Conservation (phyloP, 345 rosid species). For the Anacardium occidentale region DNA sequence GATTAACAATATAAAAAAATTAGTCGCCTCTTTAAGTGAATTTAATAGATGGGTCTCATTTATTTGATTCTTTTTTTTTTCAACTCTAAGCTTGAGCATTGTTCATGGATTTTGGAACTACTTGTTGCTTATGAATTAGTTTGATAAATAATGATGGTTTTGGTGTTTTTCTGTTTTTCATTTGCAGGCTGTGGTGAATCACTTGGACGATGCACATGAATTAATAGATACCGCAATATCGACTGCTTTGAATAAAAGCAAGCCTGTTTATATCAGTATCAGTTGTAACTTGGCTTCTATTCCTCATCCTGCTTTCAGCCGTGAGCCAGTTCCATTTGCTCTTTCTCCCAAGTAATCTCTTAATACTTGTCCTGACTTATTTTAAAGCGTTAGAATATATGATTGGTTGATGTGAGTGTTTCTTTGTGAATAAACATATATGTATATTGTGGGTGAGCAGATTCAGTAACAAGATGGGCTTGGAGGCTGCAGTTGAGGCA, state of each 20-base stretch:
- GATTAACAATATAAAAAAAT: not conserved
- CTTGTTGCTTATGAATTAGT: not conserved
- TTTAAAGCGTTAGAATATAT: not conserved
- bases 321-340: constrained; percentile 61
- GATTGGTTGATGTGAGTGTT: not conserved
- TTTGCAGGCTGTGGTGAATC: constrained; percentile 67
- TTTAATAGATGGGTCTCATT: not conserved
- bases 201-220: constrained; percentile 79
- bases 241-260: constrained; percentile 76
- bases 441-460: constrained; percentile 25
- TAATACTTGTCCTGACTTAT: not conserved
- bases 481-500: constrained; percentile 76
- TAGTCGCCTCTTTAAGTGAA: not conserved
- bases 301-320: constrained; percentile 69
- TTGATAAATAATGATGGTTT: not conserved
- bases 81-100: not conserved
- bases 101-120: not conserved
- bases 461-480: constrained; percentile 54
- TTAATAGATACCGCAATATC: constrained; percentile 71
- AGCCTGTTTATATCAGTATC: constrained; percentile 73
- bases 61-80: not conserved
- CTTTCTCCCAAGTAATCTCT: constrained; percentile 50
- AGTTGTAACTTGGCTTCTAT: constrained; percentile 65
- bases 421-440: not conserved
- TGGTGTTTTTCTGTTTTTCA: not conserved